Evolutionary conservation across 2,329 filamentous ascomycete species (phyloP).

Genomic region (Fusarium drepaniforme): DNA sequence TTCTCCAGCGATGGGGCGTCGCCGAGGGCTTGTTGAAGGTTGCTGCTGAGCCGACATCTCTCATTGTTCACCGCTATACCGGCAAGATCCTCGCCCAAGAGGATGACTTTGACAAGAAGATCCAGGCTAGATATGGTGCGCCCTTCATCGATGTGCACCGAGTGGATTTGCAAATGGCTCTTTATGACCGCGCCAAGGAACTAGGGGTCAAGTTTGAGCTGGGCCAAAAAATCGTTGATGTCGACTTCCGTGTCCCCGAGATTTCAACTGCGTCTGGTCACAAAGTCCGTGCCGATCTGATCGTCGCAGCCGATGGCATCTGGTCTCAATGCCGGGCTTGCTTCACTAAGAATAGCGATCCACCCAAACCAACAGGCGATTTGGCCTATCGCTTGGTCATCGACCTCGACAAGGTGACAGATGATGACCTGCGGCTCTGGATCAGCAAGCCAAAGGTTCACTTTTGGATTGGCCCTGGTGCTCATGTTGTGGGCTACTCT

Average conservation of each 20-base stretch:
- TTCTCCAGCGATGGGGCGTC: background rate
- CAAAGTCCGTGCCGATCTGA: background rate
- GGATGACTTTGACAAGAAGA: background rate
- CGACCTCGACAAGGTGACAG: background rate
- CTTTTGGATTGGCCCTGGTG: background rate
- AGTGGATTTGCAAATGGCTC: background rate
- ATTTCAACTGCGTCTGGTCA: background rate
- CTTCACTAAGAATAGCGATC: background rate
- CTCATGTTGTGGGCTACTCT: background rate
- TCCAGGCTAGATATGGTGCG: background rate
- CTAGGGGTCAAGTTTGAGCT: background rate
- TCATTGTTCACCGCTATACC: background rate
- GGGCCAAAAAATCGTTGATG: background rate
- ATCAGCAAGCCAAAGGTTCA: background rate
- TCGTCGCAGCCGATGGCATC: background rate
- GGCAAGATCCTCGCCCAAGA: background rate
- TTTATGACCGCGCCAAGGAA: background rate
- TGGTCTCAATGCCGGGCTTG: background rate
- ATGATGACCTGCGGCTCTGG: background rate
- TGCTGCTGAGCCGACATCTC: background rate
- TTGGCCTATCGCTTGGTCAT: background rate
- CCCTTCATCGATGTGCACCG: background rate
- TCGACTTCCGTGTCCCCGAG: background rate
- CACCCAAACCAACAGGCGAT: background rate
- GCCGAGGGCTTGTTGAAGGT: background rate